Evolutionary conservation across 1,284 basidiomycete genomes (phyloP).

Genomic region (Peniophora sp.): DNA sequence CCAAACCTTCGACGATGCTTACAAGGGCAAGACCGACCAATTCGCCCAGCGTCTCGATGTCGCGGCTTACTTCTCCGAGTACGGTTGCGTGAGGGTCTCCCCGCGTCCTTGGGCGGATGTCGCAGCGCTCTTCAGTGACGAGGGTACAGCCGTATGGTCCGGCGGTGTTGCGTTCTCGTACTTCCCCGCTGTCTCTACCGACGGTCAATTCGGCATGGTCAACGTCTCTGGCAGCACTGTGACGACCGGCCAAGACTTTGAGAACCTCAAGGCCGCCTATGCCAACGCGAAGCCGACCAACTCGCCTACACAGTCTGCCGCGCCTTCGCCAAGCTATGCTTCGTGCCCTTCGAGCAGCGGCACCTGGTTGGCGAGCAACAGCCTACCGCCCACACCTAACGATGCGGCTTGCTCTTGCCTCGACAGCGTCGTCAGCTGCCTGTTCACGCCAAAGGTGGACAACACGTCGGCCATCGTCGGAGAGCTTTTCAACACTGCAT

Average conservation of each 20-base stretch:
- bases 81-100: constrained; percentile 60
- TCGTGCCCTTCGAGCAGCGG: constrained; percentile 58
- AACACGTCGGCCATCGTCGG: constrained; percentile 70
- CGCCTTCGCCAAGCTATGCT: constrained; percentile 47
- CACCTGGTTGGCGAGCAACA: constrained; percentile 57
- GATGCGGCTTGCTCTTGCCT: constrained; percentile 75
- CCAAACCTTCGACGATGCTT: constrained; percentile 49
- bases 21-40: constrained; percentile 42
- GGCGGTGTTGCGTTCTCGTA: constrained; percentile 87
- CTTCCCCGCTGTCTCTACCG: constrained; percentile 62
- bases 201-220: constrained; percentile 81
- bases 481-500: constrained; percentile 58
- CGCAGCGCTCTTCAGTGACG: constrained; percentile 58
- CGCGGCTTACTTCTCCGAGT: constrained; percentile 88
- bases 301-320: constrained; percentile 49
- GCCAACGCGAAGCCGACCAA: constrained; percentile 51
- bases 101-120: constrained; percentile 81
- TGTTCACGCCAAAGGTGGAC: constrained; percentile 53
- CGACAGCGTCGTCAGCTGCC: constrained; percentile 60
- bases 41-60: constrained; percentile 63
- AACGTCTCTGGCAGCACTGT: constrained; percentile 61
- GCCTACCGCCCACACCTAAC: constrained; percentile 80
- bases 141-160: constrained; percentile 78
- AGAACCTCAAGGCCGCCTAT: constrained; percentile 58
- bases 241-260: constrained; percentile 61